A percentile compares a stretch with the other conserved stretches of the same genome.
Conservation (phyloP, 2,329 filamentous ascomycete genomes). For the Daldinia eschscholtzii region DNA sequence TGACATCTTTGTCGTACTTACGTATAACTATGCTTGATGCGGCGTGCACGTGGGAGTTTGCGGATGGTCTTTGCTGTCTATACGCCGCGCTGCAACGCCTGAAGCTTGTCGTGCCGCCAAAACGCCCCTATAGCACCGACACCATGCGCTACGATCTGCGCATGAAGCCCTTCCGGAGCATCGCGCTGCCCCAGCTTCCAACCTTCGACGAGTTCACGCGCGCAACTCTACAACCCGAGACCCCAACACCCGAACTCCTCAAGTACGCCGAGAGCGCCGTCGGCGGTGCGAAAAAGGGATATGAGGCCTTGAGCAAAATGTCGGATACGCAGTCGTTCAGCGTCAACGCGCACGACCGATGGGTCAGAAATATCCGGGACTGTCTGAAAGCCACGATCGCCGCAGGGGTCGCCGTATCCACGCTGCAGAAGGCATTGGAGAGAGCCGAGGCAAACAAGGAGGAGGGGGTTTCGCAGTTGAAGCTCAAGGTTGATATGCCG, state of each 20-base stretch:
- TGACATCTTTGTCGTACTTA: slow-evolving; percentile 66
- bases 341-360: slow-evolving; percentile 70
- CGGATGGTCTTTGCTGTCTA: slow-evolving; percentile 69
- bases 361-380: slow-evolving; percentile 70
- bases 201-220: slow-evolving; percentile 70
- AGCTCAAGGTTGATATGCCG: slow-evolving; percentile 66
- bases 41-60: slow-evolving; percentile 70
- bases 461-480: slow-evolving; percentile 24
- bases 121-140: slow-evolving; percentile 75
- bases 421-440: slow-evolving; percentile 67
- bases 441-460: slow-evolving; percentile 24
- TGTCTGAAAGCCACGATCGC: slow-evolving; percentile 78
- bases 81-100: slow-evolving; percentile 76
- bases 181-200: slow-evolving; percentile 77
- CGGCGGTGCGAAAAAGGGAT: slow-evolving; percentile 64
- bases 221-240: slow-evolving; percentile 58
- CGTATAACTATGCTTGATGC: slow-evolving; percentile 74
- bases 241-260: slow-evolving; percentile 57
- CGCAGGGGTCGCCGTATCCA: slow-evolving; percentile 72
- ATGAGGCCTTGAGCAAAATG: slow-evolving; percentile 68
- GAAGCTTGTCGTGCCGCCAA: slow-evolving; percentile 62
- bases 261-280: slow-evolving; percentile 61
- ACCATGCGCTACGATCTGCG: slow-evolving; percentile 82
- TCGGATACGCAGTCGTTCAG: slow-evolving; percentile 66
- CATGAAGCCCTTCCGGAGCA: slow-evolving; percentile 83